phyloP scores from a whole-genome alignment of 2,329 filamentous ascomycete species.

The Pseudocercospora musae region DNA sequence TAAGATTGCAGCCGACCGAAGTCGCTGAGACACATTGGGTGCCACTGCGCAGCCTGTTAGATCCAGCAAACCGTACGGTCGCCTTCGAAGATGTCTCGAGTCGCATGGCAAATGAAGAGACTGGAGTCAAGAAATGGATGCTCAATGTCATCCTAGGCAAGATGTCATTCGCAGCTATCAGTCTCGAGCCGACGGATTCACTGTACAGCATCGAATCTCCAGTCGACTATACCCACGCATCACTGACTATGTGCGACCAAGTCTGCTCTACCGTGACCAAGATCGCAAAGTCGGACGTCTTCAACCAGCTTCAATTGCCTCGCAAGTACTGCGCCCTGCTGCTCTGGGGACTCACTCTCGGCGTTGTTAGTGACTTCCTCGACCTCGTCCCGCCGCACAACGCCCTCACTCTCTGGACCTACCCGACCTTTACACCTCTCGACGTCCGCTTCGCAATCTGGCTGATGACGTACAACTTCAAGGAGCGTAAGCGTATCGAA shows the following conservation, averaged over 20 bases:
- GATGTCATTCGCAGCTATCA: constrained; percentile 66
- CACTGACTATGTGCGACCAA: constrained; percentile 15
- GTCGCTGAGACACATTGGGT: constrained; percentile 69
- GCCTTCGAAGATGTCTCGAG: constrained; percentile 63
- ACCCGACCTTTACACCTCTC: constrained; percentile 63
- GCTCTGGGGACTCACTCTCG: constrained; percentile 67
- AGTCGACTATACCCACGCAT: constrained; percentile 23
- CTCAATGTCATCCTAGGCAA: constrained; percentile 58
- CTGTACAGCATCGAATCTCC: constrained; percentile 51
- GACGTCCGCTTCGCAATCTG: constrained; percentile 61
- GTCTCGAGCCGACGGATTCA: constrained; percentile 59
- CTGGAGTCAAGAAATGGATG: constrained; percentile 53
- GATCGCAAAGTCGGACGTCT: constrained; percentile 27
- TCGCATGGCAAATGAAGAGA: constrained; percentile 55
- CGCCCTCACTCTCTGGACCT: constrained; percentile 61
- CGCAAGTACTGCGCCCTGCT: constrained; percentile 50
- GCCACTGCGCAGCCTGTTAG: constrained; percentile 59
- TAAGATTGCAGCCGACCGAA: constrained; percentile 65
- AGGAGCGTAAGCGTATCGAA: constrained; percentile 47
- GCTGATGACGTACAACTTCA: constrained; percentile 58
- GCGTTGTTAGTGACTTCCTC: constrained; percentile 64
- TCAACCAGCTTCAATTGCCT: constrained; percentile 33
- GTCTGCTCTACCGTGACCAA: constrained; percentile 16
- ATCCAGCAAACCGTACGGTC: constrained; percentile 57
- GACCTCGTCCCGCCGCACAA: constrained; percentile 64